A percentile compares a stretch with the other conserved stretches of the same genome.
Evolutionary conservation across 371 early-diverging fungal species (phyloP).

Genomic region (Coemansia sp.): DNA sequence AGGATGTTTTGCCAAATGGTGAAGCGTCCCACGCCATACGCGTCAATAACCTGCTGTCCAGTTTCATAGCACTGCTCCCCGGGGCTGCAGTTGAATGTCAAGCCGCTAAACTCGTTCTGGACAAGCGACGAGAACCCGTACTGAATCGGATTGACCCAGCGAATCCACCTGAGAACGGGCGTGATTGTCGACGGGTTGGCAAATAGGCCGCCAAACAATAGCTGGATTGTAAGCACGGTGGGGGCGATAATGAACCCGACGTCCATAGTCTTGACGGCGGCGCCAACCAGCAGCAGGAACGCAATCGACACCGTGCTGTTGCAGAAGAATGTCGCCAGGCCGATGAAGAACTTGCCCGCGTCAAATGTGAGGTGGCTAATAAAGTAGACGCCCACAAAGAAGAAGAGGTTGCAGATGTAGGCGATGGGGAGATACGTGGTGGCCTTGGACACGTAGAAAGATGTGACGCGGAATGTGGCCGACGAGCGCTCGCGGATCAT

Average conservation of each 20-base stretch:
- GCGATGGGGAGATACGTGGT: constrained; percentile 40
- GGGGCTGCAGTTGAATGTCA: constrained; percentile 31
- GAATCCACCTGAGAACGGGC: constrained; percentile 50
- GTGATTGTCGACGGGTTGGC: constrained; percentile 46
- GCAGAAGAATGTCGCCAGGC: constrained; percentile 36
- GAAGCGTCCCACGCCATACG: constrained; percentile 41
- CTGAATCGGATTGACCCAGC: constrained; percentile 51
- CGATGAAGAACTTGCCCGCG: constrained; percentile 49
- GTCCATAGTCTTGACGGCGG: constrained; percentile 38
- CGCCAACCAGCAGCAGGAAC: constrained; percentile 46
- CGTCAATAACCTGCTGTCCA: constrained; percentile 38
- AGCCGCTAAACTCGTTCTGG: constrained; percentile 42
- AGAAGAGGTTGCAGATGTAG: constrained; percentile 27
- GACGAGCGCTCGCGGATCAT: constrained; percentile 51
- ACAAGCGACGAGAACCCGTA: constrained; percentile 41
- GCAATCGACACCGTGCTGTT: constrained; percentile 30
- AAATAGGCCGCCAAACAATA: constrained; percentile 53
- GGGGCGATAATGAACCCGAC: constrained; percentile 54
- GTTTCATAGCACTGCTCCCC: constrained; percentile 33
- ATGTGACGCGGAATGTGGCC: constrained; percentile 46
- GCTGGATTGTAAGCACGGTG: constrained; percentile 49
- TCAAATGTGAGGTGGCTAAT: constrained; percentile 40
- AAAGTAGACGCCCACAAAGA: constrained; percentile 49
- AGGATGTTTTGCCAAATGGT: constrained; percentile 42
- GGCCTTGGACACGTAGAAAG: constrained; percentile 48